These are phyloP conservation scores for Eimeria maxima DNA, from an alignment of 169 alveolate species.

Conservation along the genomic window DNA sequence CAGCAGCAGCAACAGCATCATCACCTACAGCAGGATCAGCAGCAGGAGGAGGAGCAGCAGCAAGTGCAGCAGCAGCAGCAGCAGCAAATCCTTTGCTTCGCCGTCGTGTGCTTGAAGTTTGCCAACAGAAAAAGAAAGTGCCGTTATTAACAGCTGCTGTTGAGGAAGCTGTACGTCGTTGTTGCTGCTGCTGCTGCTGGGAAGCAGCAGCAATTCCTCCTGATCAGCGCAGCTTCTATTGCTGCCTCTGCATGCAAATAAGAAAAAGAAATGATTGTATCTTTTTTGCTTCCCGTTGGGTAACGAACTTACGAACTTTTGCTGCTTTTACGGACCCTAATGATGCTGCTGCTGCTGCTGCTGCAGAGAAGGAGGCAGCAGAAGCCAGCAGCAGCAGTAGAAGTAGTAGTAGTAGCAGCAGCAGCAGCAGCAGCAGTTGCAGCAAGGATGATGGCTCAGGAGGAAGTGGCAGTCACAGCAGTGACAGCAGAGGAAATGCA, in stretches of 20 bases:
- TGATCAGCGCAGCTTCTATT: constrained; percentile 26
- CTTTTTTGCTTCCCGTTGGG: constrained; percentile 41
- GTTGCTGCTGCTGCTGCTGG: constrained; percentile 66
- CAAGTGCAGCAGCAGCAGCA: neutral
- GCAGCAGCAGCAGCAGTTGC: neutral
- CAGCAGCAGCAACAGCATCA: constrained; percentile 4
- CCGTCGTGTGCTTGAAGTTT: neutral
- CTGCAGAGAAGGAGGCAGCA: neutral
- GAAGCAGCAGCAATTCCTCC: constrained; percentile 31
- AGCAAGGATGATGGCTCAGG: neutral
- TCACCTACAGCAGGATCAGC: neutral
- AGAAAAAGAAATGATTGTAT: neutral
- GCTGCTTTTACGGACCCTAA: constrained; percentile 49
- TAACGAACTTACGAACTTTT: constrained; percentile 1
- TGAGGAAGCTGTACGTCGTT: constrained; percentile 7
- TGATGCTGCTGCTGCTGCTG: constrained; percentile 59
- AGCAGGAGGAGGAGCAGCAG: neutral
- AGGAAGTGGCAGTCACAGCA: neutral
- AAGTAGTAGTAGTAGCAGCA: neutral
- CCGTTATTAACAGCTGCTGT: constrained; percentile 41
- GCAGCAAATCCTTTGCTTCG: neutral
- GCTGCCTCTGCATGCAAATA: constrained; percentile 60
- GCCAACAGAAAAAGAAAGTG: constrained; percentile 18
- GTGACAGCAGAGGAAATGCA: neutral
- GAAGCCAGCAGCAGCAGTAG: constrained; percentile 4